These are phyloP conservation scores for Colletotrichum sp. DNA, from an alignment of 2,329 filamentous ascomycete genomes.

Conservation along the genomic window DNA sequence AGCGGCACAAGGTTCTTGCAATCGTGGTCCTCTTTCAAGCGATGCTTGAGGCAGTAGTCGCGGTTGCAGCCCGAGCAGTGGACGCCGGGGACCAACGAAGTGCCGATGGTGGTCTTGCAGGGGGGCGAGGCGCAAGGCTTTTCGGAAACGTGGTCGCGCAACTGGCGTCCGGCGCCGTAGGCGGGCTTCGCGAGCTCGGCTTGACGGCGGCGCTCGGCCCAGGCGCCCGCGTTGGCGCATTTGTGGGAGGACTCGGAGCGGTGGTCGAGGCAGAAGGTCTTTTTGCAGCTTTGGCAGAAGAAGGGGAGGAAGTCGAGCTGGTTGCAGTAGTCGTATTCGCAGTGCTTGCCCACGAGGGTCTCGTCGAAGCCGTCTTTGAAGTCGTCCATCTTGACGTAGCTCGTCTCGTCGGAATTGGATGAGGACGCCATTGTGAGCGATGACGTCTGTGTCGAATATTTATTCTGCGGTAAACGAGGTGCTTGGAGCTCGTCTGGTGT, in stretches of 20 bases:
- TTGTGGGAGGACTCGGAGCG: constrained; percentile 84
- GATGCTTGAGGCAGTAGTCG: constrained; percentile 79
- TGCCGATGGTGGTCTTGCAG: constrained; percentile 77
- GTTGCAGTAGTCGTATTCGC: constrained; percentile 89
- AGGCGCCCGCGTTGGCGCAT: constrained; percentile 65
- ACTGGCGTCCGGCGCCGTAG: constrained; percentile 57
- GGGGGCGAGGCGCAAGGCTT: constrained; percentile 70
- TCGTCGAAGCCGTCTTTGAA: constrained; percentile 68
- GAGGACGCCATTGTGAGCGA: constrained; percentile 56
- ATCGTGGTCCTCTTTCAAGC: constrained; percentile 80
- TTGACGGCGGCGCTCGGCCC: constrained; percentile 62
- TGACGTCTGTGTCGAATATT: constrained; percentile 2
- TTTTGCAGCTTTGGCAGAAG: constrained; percentile 84
- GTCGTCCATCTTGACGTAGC: constrained; percentile 73
- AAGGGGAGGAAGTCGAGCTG: constrained; percentile 97
- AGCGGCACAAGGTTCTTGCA: constrained; percentile 76
- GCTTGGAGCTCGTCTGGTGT: background rate
- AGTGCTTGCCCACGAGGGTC: constrained; percentile 86
- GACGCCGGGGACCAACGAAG: constrained; percentile 69
- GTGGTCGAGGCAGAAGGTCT: constrained; percentile 93
- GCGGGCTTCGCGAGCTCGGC: constrained; percentile 59
- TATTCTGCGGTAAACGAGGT: background rate
- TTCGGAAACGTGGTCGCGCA: constrained; percentile 61
- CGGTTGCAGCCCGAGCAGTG: constrained; percentile 76
- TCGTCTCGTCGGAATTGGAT: constrained; percentile 52